Evolutionary conservation across 257 asterid species (phyloP).

Genomic region (Fraxinus cuspidata): DNA sequence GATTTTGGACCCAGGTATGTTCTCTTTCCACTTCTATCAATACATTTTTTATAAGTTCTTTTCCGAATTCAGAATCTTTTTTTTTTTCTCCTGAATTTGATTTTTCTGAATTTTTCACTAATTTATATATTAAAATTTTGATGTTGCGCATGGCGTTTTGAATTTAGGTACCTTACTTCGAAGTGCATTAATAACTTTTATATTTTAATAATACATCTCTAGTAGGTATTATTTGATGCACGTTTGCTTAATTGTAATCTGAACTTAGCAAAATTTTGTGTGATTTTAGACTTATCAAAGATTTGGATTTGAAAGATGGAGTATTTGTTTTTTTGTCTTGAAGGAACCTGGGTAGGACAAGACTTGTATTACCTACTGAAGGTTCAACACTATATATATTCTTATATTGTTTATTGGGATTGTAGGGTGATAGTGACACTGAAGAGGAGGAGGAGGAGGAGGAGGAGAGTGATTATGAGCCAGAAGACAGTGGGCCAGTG

Average conservation of each 20-base stretch:
- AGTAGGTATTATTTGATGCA: not conserved
- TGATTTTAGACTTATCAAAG: too few species aligned
- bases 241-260: too few species aligned
- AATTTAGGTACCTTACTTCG: not conserved
- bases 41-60: not conserved
- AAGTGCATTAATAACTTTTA: too few species aligned
- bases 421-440: constrained; percentile 65
- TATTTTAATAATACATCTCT: not conserved
- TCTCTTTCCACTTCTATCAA: not conserved
- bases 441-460: constrained; percentile 37
- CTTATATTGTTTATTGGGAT: not conserved
- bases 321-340: too few species aligned
- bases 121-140: not conserved
- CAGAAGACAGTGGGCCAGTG: constrained; percentile 30
- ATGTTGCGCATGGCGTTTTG: not conserved
- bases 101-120: not conserved
- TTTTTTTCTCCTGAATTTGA: not conserved
- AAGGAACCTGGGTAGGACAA: not conserved
- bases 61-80: not conserved
- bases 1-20: constrained; percentile 66
- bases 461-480: constrained; percentile 50
- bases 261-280: not conserved
- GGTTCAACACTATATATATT: not conserved
- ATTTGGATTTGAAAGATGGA: not conserved
- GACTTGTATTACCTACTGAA: not conserved